These are phyloP conservation scores for Scutellaria galericulata DNA, from an alignment of 257 asterid genomes.

Conservation along the genomic window DNA sequence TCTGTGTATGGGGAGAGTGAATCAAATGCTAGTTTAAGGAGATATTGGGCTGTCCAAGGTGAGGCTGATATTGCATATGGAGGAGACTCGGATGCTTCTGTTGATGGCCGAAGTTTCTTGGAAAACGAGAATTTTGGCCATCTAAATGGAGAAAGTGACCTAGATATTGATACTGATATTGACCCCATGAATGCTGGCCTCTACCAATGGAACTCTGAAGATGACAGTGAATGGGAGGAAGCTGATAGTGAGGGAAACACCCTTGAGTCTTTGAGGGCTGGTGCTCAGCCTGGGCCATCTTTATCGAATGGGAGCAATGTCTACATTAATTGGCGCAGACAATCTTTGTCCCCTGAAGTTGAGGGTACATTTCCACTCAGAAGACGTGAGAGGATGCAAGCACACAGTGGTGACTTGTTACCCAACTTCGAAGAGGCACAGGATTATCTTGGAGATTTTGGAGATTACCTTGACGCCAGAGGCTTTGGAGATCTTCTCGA, in stretches of 20 bases:
- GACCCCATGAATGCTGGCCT: slow-evolving; percentile 94
- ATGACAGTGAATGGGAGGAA: slow-evolving; percentile 69
- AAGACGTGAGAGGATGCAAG: slow-evolving; percentile 37
- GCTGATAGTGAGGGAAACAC: slow-evolving; percentile 51
- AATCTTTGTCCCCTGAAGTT: slow-evolving; percentile 43
- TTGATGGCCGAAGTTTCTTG: slow-evolving; percentile 62
- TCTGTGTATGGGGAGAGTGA: slow-evolving; percentile 77
- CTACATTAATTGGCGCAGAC: slow-evolving; percentile 43
- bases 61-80: slow-evolving; percentile 71
- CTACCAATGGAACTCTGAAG: slow-evolving; percentile 72
- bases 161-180: slow-evolving; percentile 77
- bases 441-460: slow-evolving; percentile 43
- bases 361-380: slow-evolving; percentile 42
- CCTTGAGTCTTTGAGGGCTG: slow-evolving; percentile 39
- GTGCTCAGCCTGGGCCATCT: slow-evolving; percentile 39
- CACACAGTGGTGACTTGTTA: too few species aligned
- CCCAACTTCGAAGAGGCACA: slow-evolving; percentile 45
- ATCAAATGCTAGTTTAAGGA: slow-evolving; percentile 69
- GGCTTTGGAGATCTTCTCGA: slow-evolving; percentile 63
- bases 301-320: slow-evolving; percentile 37
- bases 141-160: slow-evolving; percentile 58
- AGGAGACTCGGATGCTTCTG: slow-evolving; percentile 77
- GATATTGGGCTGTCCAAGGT: slow-evolving; percentile 58
- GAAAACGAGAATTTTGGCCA: slow-evolving; percentile 53
- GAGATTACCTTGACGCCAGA: slow-evolving; percentile 57